Evolutionary conservation across 495 filamentous ascomycete species (phyloP).

Genomic region (Pseudoneurospora amorphoporcata): DNA sequence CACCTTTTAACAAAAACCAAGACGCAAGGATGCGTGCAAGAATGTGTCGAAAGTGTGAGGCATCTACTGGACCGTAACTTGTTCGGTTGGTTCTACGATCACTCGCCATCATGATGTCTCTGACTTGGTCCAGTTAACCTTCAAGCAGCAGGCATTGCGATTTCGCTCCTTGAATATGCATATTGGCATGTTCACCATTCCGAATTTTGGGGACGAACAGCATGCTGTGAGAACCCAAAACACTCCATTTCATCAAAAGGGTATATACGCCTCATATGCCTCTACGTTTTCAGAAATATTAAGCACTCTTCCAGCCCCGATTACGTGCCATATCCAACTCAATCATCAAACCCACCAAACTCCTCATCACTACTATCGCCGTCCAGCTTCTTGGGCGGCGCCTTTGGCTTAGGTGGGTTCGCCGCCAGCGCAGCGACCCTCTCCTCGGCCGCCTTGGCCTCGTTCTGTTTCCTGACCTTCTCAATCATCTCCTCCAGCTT

Average conservation of each 20-base stretch:
- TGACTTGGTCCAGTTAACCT: neutral
- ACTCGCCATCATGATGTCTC: too few relatives aligned
- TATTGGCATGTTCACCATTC: neutral
- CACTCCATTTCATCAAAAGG: neutral
- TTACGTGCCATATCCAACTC: neutral
- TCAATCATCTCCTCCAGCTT: slow-evolving; percentile 68
- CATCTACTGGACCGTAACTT: too few relatives aligned
- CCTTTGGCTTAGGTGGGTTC: slow-evolving; percentile 41
- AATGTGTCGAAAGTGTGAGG: too few relatives aligned
- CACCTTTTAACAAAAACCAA: too few relatives aligned
- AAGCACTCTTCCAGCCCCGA: neutral
- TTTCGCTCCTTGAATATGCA: too few relatives aligned
- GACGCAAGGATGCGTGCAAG: too few relatives aligned
- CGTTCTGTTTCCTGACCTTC: slow-evolving; percentile 49
- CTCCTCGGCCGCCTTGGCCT: slow-evolving; percentile 37
- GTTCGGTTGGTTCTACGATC: too few relatives aligned
- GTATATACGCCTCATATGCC: neutral
- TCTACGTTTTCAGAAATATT: neutral
- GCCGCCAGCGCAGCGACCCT: slow-evolving; percentile 40
- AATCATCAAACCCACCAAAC: slow-evolving; percentile 36
- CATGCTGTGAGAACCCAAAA: neutral
- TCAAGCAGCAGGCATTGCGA: neutral
- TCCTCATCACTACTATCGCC: slow-evolving; percentile 25
- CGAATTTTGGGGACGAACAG: neutral
- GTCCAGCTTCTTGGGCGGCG: neutral